These are phyloP conservation scores for Neospora caninum DNA, from an alignment of 169 alveolate species.

Conservation along the genomic window DNA sequence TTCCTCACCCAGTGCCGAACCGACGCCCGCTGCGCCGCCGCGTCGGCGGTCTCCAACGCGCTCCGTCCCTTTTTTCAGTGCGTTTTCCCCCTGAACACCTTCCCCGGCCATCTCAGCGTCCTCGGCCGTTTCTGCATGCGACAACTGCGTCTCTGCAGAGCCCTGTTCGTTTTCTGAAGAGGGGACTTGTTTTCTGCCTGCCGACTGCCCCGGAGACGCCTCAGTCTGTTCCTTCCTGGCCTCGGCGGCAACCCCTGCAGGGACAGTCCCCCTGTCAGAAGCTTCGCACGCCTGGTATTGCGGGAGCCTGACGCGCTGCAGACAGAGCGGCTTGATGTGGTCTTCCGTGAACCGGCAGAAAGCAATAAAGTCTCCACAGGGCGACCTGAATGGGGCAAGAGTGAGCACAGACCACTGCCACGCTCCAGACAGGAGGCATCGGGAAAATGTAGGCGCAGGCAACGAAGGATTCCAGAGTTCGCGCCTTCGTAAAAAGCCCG, in stretches of 20 bases:
- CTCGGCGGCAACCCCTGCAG: neutral
- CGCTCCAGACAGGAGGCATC: no score
- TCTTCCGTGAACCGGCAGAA: slow-evolving; percentile 47
- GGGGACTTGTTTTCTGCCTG: neutral
- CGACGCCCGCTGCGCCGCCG: no score
- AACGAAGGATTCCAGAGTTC: no score
- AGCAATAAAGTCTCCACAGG: slow-evolving; percentile 44
- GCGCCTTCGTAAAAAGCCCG: no score
- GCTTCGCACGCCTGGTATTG: neutral
- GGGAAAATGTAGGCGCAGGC: no score
- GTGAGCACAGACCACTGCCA: neutral
- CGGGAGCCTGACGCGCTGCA: slow-evolving; percentile 47
- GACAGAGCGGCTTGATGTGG: slow-evolving; percentile 50
- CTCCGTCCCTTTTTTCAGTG: neutral
- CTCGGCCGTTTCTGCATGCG: neutral
- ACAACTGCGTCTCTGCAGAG: neutral
- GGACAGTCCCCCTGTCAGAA: neutral
- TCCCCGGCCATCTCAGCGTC: neutral
- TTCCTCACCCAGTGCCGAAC: neutral
- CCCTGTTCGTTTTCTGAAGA: no score
- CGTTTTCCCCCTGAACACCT: slow-evolving; percentile 21
- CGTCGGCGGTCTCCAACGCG: no score
- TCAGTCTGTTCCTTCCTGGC: neutral
- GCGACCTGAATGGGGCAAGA: slow-evolving; percentile 44
- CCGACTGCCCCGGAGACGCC: neutral